Conservation (phyloP, 78 protist genomes). For the Blattamonas nauphoetae region DNA sequence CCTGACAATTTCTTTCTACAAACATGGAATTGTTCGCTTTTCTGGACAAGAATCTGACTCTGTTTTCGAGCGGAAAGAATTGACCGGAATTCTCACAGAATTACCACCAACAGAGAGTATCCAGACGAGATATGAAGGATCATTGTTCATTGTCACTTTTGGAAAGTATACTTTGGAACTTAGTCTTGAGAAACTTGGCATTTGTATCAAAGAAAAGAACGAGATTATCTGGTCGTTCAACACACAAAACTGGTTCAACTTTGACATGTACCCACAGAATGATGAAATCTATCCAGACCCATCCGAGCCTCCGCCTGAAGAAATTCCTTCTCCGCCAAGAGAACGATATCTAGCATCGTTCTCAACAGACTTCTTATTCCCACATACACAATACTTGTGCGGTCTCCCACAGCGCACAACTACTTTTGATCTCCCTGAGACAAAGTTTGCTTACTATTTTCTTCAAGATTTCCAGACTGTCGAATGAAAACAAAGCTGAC, state of each 20-base stretch:
- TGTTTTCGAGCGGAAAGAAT: too few species aligned
- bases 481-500: too few species aligned
- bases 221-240: background rate
- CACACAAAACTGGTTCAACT: background rate
- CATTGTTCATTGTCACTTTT: too few species aligned
- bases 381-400: background rate
- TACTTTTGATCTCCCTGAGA: background rate
- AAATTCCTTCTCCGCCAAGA: background rate
- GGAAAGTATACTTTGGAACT: too few species aligned
- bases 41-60: background rate
- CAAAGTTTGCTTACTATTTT: background rate
- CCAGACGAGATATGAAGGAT: too few species aligned
- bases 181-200: too few species aligned
- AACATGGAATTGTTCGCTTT: background rate
- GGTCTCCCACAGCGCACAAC: background rate
- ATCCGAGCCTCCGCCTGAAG: background rate
- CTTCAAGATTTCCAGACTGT: too few species aligned
- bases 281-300: background rate
- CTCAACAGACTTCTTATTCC: background rate
- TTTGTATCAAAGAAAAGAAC: background rate
- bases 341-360: background rate
- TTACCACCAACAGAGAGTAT: too few species aligned
- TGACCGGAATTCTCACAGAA: too few species aligned
- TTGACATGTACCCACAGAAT: background rate
- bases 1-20: background rate